Evolutionary conservation across 2,329 filamentous ascomycete genomes (phyloP).

Genomic region (Colletotrichum sp.): DNA sequence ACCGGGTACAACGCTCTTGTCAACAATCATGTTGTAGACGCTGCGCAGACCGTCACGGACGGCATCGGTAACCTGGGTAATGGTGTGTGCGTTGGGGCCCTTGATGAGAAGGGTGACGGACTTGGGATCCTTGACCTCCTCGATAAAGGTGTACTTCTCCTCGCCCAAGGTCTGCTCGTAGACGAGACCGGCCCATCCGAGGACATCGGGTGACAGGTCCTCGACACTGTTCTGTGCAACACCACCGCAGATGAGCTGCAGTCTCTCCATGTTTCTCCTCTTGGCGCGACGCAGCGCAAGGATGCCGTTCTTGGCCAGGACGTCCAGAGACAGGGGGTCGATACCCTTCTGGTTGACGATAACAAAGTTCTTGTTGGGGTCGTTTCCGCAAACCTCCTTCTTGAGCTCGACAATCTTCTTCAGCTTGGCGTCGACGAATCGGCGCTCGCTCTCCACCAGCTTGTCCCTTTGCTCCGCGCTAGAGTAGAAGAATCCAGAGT

Average conservation of each 20-base stretch:
- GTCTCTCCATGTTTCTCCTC: slow-evolving; percentile 97
- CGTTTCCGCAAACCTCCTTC: slow-evolving; percentile 94
- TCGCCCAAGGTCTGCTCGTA: slow-evolving; percentile 98
- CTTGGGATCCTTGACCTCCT: slow-evolving; percentile 98
- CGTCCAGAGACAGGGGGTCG: slow-evolving; percentile 92
- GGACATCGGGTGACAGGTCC: slow-evolving; percentile 82
- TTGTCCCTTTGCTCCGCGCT: slow-evolving; percentile 97
- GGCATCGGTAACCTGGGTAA: slow-evolving; percentile 94
- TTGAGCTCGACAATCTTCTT: slow-evolving; percentile 98
- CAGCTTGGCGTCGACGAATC: slow-evolving; percentile 94
- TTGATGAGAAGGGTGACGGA: slow-evolving; percentile 98
- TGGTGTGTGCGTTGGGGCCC: slow-evolving; percentile 95
- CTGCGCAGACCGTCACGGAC: slow-evolving; percentile 93
- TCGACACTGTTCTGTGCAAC: slow-evolving; percentile 95
- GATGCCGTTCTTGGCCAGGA: slow-evolving; percentile 97
- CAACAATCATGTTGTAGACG: slow-evolving; percentile 99
- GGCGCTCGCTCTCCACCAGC: slow-evolving; percentile 94
- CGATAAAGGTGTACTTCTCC: slow-evolving; percentile 98
- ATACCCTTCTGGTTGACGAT: slow-evolving; percentile 99
- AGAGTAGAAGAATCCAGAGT: slow-evolving; percentile 98
- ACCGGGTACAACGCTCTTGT: slow-evolving; percentile 92
- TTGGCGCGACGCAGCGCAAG: slow-evolving; percentile 93
- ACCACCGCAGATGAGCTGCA: slow-evolving; percentile 94
- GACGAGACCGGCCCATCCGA: slow-evolving; percentile 95
- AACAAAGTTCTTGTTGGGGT: slow-evolving; percentile 94